Percentiles rank a stretch among this genome's conserved stretches.
phyloP scores from a whole-genome alignment of 2,329 filamentous ascomycete genomes.

The Venturia nashicola region DNA sequence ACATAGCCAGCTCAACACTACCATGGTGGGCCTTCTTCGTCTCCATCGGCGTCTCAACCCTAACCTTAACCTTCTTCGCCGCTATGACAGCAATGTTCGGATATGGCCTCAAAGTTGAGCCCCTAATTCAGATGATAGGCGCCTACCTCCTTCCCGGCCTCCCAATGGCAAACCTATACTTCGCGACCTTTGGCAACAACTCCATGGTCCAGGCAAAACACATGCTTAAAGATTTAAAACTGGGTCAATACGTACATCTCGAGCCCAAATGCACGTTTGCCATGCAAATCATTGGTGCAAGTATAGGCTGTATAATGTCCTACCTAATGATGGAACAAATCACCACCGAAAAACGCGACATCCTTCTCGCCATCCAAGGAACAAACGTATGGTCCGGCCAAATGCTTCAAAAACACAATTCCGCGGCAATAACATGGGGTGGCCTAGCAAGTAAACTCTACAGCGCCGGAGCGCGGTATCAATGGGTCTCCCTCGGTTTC shows the following conservation, averaged over 20 bases:
- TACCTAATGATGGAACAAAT: constrained; percentile 34
- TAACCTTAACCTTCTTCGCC: constrained; percentile 18
- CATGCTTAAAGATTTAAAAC: constrained; percentile 21
- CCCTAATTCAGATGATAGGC: constrained; percentile 12
- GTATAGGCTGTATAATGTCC: constrained; percentile 28
- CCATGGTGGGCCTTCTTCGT: constrained; percentile 22
- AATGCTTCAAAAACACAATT: constrained; percentile 31
- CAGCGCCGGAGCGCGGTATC: constrained; percentile 22
- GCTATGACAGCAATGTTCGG: constrained; percentile 16
- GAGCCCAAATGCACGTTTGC: constrained; percentile 30
- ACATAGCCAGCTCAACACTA: constrained; percentile 17
- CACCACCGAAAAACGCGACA: constrained; percentile 27
- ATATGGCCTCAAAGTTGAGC: constrained; percentile 15
- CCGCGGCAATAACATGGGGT: constrained; percentile 27
- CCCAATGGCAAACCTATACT: constrained; percentile 32
- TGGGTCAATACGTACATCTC: constrained; percentile 27
- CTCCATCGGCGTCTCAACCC: constrained; percentile 13
- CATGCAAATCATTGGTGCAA: constrained; percentile 27
- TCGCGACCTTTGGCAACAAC: constrained; percentile 25
- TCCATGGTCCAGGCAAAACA: constrained; percentile 18
- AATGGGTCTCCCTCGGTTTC: constrained; percentile 26
- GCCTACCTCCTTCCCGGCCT: constrained; percentile 17
- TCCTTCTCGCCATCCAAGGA: constrained; percentile 28
- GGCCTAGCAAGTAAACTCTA: constrained; percentile 15
- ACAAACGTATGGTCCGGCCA: constrained; percentile 34